Base-by-base conservation (phyloP, 441 rosid species). In the Melianthus villosus region DNA sequence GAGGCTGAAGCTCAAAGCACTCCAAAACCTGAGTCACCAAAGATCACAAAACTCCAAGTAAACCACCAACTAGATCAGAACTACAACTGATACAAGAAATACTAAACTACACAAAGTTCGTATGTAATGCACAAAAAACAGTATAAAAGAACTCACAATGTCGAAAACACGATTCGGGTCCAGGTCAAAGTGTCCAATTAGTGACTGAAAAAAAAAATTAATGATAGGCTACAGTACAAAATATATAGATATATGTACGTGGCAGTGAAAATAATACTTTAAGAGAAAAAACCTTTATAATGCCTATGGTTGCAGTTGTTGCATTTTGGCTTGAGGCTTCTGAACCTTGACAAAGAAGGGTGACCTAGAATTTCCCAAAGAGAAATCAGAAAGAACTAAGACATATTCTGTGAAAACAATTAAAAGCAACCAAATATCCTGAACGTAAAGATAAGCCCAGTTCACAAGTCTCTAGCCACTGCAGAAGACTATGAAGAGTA, bases 151-250 rank as follows among this genome's bases (percentile, higher is more conserved):
- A 62, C 99, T 87, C 77, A 92, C 99, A 50, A 92, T 77, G 66
- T 92, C 99, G 42, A 92, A 92, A 71, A 92, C 99, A 56, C 97
- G 99, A 55, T 92, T 92, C 0, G 97, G 99, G 57, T 92, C 99
- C 62, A 92, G 65, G 73, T 92, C 99, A 61, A 92, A 92, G 56
- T 92, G 97, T 40, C 99, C 99, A 57, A 92, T 92, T 51, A 92
- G 59, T 33, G 99, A 92, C 99, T 92, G 91, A 77, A 73, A 48
- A 38, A 37, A 45, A 25, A 41, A 35, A 59, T 27, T 25, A 60
- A 29, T n/a, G n/a, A n/a, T n/a, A n/a, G n/a, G n/a, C n/a, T n/a
- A n/a, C n/a, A n/a, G n/a, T n/a, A n/a, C n/a, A n/a, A n/a, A n/a
- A n/a, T n/a, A n/a, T n/a, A n/a, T n/a, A n/a, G n/a, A n/a, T n/a